A percentile compares a stretch with the other conserved stretches of the same genome.
Conservation (phyloP, 345 rosid species). For the Lepidium aucheri region DNA sequence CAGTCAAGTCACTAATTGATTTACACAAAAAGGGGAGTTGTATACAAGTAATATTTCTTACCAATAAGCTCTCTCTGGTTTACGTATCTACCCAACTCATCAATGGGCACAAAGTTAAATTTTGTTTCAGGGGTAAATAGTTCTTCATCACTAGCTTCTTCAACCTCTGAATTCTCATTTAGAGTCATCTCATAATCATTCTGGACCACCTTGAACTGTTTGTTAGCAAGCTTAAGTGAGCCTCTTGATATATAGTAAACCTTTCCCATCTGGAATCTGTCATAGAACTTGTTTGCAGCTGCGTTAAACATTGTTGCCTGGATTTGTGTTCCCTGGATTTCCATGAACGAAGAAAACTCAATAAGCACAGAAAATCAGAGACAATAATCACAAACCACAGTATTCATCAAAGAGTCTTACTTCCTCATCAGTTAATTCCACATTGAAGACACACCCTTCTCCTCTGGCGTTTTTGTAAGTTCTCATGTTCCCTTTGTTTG, state of each 20-base stretch:
- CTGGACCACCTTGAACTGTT: constrained; percentile 84
- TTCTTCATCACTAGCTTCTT: constrained; percentile 68
- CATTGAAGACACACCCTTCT: constrained; percentile 95
- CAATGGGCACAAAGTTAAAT: constrained; percentile 75
- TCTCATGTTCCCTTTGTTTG: constrained; percentile 84
- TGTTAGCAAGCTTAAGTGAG: constrained; percentile 70
- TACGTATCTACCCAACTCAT: constrained; percentile 61
- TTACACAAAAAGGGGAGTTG: background rate
- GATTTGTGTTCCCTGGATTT: constrained; percentile 79
- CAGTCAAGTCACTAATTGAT: background rate
- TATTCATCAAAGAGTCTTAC: constrained; percentile 32
- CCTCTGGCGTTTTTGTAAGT: constrained; percentile 84
- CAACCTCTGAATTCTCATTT: constrained; percentile 80
- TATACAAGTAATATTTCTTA: constrained; percentile 22
- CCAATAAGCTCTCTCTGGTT: constrained; percentile 73
- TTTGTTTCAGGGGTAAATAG: constrained; percentile 69
- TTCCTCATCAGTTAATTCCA: constrained; percentile 93
- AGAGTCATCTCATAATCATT: constrained; percentile 94
- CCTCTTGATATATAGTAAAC: constrained; percentile 85
- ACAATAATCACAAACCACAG: background rate
- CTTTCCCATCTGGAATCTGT: constrained; percentile 74
- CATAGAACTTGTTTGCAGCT: constrained; percentile 47
- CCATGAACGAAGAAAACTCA: background rate
- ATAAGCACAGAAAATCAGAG: background rate
- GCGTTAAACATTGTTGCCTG: constrained; percentile 96